These are phyloP conservation scores for Polygonum maritimum DNA, from an alignment of 148 eudicot genomes.

Conservation along the genomic window DNA sequence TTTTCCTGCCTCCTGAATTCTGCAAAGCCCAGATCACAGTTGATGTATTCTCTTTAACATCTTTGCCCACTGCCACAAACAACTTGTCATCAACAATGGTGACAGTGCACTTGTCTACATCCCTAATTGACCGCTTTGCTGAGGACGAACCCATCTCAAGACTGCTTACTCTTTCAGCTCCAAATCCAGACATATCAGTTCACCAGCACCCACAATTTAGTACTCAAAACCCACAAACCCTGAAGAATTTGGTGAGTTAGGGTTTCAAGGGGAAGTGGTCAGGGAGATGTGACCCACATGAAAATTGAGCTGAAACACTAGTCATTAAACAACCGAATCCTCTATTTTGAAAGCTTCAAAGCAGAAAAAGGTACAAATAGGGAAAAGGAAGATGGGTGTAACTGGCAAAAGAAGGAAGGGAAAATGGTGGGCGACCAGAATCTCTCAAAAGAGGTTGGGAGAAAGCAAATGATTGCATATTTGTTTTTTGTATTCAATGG, in stretches of 20 bases:
- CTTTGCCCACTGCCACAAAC: constrained; percentile 46
- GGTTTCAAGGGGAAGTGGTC: background rate
- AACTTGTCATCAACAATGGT: background rate
- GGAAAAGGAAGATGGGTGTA: background rate
- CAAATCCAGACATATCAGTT: background rate
- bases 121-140: constrained; percentile 1
- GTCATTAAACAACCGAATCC: background rate
- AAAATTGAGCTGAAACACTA: background rate
- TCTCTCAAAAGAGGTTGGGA: background rate
- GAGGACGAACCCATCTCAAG: background rate
- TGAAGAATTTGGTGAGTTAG: background rate
- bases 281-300: background rate
- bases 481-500: background rate
- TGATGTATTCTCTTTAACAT: constrained; percentile 29
- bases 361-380: background rate
- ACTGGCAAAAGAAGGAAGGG: background rate
- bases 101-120: background rate
- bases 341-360: background rate
- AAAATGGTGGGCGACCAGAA: background rate
- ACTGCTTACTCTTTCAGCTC: background rate
- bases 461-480: background rate
- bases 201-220: background rate
- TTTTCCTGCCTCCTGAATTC: constrained; percentile 28
- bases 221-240: background rate
- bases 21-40: constrained; percentile 43